Evolutionary conservation across 139 green algal genomes (phyloP), one percentile per base, ranked within the genome.

Genomic region (Auxenochlorella protothecoides): DNA sequence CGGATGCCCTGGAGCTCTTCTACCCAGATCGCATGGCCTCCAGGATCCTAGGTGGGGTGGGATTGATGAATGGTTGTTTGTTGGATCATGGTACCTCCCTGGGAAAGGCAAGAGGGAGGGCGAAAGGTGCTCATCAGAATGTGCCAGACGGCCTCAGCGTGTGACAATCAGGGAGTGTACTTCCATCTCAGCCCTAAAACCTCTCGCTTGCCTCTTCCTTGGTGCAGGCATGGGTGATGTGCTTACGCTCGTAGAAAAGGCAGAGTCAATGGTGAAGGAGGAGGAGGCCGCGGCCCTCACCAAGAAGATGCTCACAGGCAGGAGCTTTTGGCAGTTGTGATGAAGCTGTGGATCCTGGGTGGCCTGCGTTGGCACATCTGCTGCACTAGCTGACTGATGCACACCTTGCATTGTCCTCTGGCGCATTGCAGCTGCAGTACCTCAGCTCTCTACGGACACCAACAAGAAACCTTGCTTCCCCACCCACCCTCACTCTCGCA

Each of bases 1-100:
- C 99, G 89, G 90, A 95, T 53, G 88, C 86, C 15, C 81, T 99
- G 67, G 95, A 99, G 84, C 90, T 89, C 7, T 99, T 99, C 80
- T 99, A 97, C 84, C 95, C 95, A 0, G 95, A 99, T 74, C 86
- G 95, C 64, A 97, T 97, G 86, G 86, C 93, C 12, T 83, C 76
- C 10, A 81, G 95, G 59, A 98, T 99, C 68, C 84, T 99, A 64
- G 94, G 93, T 85, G 65, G 61, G 59, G 59, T 63, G 9, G 59
- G 59, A 12, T 10, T 63, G 59, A 10, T 63, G 59, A 63, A 10
- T 63, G 59, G 10, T 63, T 63, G 59, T 15, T 15, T 65, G 8
- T 65, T 65, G 9, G 12, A 51, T 65, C 13, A 2, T 14, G 12
- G 59, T 61, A 11, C 53, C 14, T 61, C 15, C 13, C 5, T 70